Evolutionary conservation across 1,284 basidiomycete genomes (phyloP).

Genomic region (Papiliotrema flavescens): DNA sequence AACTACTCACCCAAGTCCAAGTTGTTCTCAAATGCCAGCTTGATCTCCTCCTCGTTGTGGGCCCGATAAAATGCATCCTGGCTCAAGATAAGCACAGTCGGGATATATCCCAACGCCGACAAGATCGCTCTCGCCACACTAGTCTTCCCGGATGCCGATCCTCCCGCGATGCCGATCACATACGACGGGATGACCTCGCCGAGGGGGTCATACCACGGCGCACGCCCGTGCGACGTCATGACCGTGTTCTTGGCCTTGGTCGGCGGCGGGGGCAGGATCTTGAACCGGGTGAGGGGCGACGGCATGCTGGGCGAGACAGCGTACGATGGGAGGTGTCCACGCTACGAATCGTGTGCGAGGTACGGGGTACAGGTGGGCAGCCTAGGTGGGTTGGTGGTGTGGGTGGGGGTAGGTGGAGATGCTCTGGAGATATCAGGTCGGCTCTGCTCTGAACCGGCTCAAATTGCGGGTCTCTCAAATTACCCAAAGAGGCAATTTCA

Average conservation of each 20-base stretch:
- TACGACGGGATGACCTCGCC: slow-evolving; percentile 68
- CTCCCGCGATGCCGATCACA: slow-evolving; percentile 90
- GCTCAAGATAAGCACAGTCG: slow-evolving; percentile 75
- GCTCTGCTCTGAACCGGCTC: too few species aligned
- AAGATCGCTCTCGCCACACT: slow-evolving; percentile 87
- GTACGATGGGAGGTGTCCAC: too few species aligned
- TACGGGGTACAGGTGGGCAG: too few species aligned
- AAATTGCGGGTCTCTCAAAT: too few species aligned
- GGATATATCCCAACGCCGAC: slow-evolving; percentile 72
- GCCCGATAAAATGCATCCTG: slow-evolving; percentile 92
- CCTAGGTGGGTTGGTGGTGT: too few species aligned
- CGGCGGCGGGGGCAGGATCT: neutral
- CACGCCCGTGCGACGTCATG: slow-evolving; percentile 68
- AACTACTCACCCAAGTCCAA: slow-evolving; percentile 64
- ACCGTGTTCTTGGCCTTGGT: slow-evolving; percentile 65
- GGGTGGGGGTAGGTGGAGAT: too few species aligned
- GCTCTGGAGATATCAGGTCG: too few species aligned
- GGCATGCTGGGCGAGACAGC: too few species aligned
- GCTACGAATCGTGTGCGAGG: too few species aligned
- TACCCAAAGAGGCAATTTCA: too few species aligned
- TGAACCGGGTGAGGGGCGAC: neutral
- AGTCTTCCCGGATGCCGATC: slow-evolving; percentile 93
- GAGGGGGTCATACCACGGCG: slow-evolving; percentile 62
- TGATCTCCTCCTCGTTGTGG: slow-evolving; percentile 72
- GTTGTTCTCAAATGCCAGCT: slow-evolving; percentile 74